Percentiles rank a stretch among this genome's conserved stretches.
Conservation (phyloP, 2,329 filamentous ascomycete genomes). For the Alternaria sp. region DNA sequence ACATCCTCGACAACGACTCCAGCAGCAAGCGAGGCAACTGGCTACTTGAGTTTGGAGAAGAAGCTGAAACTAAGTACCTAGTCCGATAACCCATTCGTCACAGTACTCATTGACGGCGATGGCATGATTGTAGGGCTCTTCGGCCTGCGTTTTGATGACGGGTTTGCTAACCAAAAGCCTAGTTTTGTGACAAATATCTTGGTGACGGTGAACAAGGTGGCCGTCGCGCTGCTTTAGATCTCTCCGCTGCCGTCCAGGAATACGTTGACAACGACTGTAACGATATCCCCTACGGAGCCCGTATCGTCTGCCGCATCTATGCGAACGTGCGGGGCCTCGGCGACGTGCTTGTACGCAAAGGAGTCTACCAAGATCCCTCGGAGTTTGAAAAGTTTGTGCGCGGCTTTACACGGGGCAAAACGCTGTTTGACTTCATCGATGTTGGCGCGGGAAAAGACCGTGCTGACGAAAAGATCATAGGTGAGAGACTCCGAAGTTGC, state of each 20-base stretch:
- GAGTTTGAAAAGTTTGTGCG: slow-evolving; percentile 62
- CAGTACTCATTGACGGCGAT: slow-evolving; percentile 65
- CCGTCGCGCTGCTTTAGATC: slow-evolving; percentile 60
- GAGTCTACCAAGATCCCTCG: slow-evolving; percentile 54
- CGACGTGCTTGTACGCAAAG: slow-evolving; percentile 58
- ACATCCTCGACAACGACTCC: not conserved
- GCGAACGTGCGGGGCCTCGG: slow-evolving; percentile 62
- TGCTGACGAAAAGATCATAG: slow-evolving; percentile 57
- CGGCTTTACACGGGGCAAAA: slow-evolving; percentile 63
- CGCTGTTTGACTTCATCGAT: slow-evolving; percentile 57
- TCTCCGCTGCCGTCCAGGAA: slow-evolving; percentile 56
- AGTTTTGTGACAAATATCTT: slow-evolving; percentile 61
- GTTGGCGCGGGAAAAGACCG: slow-evolving; percentile 58
- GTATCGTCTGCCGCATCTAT: slow-evolving; percentile 63
- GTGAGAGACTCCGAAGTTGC: slow-evolving; percentile 50
- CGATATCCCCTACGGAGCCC: slow-evolving; percentile 54
- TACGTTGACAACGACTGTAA: slow-evolving; percentile 52
- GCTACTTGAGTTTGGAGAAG: not conserved
- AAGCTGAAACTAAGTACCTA: slow-evolving; percentile 4
- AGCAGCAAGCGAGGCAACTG: not conserved
- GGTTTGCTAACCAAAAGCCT: slow-evolving; percentile 14
- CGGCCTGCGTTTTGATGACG: not conserved
- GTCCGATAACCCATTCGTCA: slow-evolving; percentile 59
- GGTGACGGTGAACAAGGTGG: slow-evolving; percentile 62
- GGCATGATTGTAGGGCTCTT: slow-evolving; percentile 55